A percentile compares a stretch with the other conserved stretches of the same genome.
Evolutionary conservation across 106 monocot species (phyloP).

Genomic region (Chionographis japonica): DNA sequence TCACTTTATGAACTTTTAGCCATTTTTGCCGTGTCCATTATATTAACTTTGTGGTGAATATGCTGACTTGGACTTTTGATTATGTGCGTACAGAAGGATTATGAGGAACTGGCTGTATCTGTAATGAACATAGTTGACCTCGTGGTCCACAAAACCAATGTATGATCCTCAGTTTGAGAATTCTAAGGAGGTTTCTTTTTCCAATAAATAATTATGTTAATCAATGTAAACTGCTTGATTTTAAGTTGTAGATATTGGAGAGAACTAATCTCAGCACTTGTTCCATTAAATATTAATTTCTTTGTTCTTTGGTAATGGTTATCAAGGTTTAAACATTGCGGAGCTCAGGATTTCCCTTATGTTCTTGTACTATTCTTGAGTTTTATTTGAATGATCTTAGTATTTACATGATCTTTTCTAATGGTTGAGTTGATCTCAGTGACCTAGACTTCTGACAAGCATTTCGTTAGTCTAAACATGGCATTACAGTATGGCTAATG

Average conservation of each 20-base stretch:
- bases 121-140: constrained; percentile 91
- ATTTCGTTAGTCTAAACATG: too few species aligned
- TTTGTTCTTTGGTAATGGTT: background rate
- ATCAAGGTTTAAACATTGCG: too few species aligned
- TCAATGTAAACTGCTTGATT: background rate
- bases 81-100: constrained; percentile 66
- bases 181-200: constrained; percentile 1
- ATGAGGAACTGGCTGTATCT: constrained; percentile 77
- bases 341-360: too few species aligned
- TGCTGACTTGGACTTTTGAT: constrained; percentile 1
- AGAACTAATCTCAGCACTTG: too few species aligned
- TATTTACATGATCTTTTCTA: too few species aligned
- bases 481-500: too few species aligned
- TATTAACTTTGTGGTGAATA: background rate
- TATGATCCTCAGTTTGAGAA: constrained; percentile 20
- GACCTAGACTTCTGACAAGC: too few species aligned
- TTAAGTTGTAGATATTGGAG: background rate
- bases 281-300: too few species aligned
- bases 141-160: constrained; percentile 88
- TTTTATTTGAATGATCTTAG: too few species aligned
- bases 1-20: background rate
- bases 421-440: too few species aligned
- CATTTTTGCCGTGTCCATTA: background rate
- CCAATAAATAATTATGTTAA: background rate
- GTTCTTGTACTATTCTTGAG: too few species aligned